Evolutionary conservation across 2,329 filamentous ascomycete species (phyloP).

Genomic region (Dothidotthia symphoricarpi): DNA sequence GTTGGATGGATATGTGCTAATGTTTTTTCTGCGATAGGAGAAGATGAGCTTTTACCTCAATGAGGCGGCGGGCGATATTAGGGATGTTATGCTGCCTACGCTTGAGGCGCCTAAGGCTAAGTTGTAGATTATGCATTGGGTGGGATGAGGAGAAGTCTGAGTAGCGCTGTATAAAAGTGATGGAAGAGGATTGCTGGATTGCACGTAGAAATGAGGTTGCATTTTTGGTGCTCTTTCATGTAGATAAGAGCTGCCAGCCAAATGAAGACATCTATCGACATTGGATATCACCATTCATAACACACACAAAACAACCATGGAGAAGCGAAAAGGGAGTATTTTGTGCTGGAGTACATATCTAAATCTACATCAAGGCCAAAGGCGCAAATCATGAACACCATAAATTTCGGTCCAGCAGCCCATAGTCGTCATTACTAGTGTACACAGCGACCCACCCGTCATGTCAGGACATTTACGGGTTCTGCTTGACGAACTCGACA

Average conservation of each 20-base stretch:
- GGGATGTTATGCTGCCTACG: conserved; percentile 79
- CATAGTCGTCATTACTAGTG: conserved; percentile 28
- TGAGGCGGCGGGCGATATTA: conserved; percentile 86
- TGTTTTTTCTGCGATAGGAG: conserved; percentile 49
- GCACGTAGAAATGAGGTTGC: too few species aligned
- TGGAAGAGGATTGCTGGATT: too few species aligned
- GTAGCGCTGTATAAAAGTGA: neutral
- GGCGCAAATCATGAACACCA: conserved; percentile 14
- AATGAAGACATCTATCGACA: too few species aligned
- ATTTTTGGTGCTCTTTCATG: too few species aligned
- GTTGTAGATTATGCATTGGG: too few species aligned
- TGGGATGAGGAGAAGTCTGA: too few species aligned
- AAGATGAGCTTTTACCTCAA: conserved; percentile 96
- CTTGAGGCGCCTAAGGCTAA: conserved; percentile 81
- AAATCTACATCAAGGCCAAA: conserved; percentile 18
- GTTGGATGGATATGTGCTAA: conserved; percentile 14
- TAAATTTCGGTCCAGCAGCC: conserved; percentile 18
- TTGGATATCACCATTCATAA: too few species aligned
- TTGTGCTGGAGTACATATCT: conserved; percentile 21
- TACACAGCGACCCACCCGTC: conserved; percentile 19
- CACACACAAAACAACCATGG: too few species aligned
- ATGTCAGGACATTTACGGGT: conserved; percentile 40
- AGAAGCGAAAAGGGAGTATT: conserved; percentile 17
- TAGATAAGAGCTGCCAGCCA: too few species aligned
- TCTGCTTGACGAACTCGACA: conserved; percentile 63